A percentile compares a stretch with the other conserved stretches of the same genome.
Conservation (phyloP, 2,329 filamentous ascomycete genomes). For the Microdochium trichocladiopsis region DNA sequence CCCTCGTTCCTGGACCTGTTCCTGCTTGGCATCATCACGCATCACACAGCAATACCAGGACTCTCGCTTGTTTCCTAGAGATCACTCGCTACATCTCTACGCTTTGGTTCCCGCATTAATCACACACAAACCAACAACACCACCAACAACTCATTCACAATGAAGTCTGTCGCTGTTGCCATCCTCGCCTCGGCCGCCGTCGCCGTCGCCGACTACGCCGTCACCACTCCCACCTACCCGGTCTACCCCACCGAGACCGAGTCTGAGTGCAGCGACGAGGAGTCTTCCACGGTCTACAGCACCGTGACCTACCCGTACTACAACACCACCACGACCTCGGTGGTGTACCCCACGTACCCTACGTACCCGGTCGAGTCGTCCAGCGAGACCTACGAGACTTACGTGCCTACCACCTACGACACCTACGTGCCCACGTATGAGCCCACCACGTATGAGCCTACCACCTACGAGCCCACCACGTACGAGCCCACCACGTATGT, state of each 20-base stretch:
- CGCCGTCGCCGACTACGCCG: background rate
- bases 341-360: background rate
- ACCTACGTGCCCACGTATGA: background rate
- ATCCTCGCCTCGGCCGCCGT: background rate
- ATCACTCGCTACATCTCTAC: background rate
- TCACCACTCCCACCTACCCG: background rate
- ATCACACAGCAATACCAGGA: background rate
- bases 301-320: background rate
- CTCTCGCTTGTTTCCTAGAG: conserved; percentile 1
- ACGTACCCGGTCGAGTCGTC: no score
- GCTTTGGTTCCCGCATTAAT: no score
- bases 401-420: background rate
- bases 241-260: background rate
- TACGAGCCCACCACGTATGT: no score
- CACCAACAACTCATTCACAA: background rate
- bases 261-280: background rate
- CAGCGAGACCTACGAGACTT: no score
- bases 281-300: background rate
- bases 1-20: background rate
- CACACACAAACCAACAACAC: background rate
- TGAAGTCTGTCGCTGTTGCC: background rate
- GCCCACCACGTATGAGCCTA: background rate
- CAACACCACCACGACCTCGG: background rate
- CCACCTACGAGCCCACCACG: background rate
- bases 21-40: background rate